Conservation (phyloP, 768 basidiomycete species). For the Mycena indigotica region DNA sequence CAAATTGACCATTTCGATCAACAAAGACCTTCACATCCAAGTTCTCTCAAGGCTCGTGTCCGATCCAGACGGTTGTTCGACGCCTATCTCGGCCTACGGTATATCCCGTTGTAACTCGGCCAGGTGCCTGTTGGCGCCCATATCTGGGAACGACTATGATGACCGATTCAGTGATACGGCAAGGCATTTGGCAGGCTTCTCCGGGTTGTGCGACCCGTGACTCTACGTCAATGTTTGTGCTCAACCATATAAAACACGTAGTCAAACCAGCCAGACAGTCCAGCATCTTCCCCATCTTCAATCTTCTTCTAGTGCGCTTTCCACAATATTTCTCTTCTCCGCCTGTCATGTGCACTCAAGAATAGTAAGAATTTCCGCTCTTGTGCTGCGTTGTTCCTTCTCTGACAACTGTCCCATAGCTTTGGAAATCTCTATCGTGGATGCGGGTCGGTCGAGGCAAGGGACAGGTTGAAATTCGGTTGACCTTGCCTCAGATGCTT, state of each 20-base stretch:
- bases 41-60: constrained; percentile 20
- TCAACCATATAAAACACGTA: constrained; percentile 21
- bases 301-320: background rate
- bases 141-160: constrained; percentile 3
- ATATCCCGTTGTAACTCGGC: constrained; percentile 10
- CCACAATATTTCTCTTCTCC: background rate
- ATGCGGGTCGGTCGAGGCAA: constrained; percentile 36
- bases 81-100: constrained; percentile 1
- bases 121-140: constrained; percentile 17
- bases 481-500: constrained; percentile 9
- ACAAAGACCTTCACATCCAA: background rate
- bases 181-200: constrained; percentile 11
- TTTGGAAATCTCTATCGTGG: constrained; percentile 47
- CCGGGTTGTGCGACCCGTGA: constrained; percentile 17
- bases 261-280: background rate
- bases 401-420: constrained; percentile 27
- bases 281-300: background rate
- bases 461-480: background rate
- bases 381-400: constrained; percentile 8
- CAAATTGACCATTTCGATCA: background rate
- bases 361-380: constrained; percentile 49
- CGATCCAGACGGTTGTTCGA: constrained; percentile 4
- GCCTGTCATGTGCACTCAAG: constrained; percentile 55
- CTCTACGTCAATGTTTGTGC: constrained; percentile 22
- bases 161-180: constrained; percentile 19